A percentile compares a stretch with the other conserved stretches of the same genome.
These are phyloP conservation scores for Pharnaceum exiguum DNA, from an alignment of 148 eudicot species.

Conservation along the genomic window DNA sequence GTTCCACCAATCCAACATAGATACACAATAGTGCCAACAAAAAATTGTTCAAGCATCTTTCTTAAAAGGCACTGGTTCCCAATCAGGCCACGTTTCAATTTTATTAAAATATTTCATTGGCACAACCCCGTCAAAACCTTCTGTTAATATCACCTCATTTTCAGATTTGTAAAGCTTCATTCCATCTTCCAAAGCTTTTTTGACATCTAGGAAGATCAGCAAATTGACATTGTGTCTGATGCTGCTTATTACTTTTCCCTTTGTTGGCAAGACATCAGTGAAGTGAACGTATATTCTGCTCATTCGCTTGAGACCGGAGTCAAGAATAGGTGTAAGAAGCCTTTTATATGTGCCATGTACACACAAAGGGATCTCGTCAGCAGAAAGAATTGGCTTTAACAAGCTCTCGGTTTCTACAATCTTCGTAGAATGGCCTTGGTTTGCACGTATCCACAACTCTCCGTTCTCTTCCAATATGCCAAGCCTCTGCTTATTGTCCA, in stretches of 20 bases:
- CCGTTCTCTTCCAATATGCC: slow-evolving; percentile 85
- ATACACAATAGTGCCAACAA: too few relatives aligned
- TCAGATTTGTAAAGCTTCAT: slow-evolving; percentile 88
- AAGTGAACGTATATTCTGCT: too few relatives aligned
- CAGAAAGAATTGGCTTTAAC: too few relatives aligned
- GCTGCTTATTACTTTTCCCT: too few relatives aligned
- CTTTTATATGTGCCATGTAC: too few relatives aligned
- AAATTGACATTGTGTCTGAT: slow-evolving; percentile 68
- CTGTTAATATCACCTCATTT: slow-evolving; percentile 80
- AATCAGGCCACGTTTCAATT: slow-evolving; percentile 75
- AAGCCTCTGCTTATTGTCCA: slow-evolving; percentile 92
- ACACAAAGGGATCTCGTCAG: too few relatives aligned
- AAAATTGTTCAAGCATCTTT: too few relatives aligned
- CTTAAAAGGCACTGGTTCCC: slow-evolving; percentile 42
- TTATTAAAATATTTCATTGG: slow-evolving; percentile 70
- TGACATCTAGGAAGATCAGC: slow-evolving; percentile 65
- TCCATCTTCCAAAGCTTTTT: slow-evolving; percentile 91
- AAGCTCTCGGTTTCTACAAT: slow-evolving; percentile 77
- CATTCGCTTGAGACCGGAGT: too few relatives aligned
- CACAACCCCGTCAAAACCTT: slow-evolving; percentile 88
- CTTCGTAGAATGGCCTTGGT: slow-evolving; percentile 83
- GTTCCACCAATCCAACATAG: too few relatives aligned
- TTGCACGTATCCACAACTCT: slow-evolving; percentile 86
- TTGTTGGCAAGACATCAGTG: too few relatives aligned
- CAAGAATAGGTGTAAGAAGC: too few relatives aligned